These are phyloP conservation scores for Solanum appendiculatum DNA, from an alignment of 257 asterid genomes.

Conservation along the genomic window DNA sequence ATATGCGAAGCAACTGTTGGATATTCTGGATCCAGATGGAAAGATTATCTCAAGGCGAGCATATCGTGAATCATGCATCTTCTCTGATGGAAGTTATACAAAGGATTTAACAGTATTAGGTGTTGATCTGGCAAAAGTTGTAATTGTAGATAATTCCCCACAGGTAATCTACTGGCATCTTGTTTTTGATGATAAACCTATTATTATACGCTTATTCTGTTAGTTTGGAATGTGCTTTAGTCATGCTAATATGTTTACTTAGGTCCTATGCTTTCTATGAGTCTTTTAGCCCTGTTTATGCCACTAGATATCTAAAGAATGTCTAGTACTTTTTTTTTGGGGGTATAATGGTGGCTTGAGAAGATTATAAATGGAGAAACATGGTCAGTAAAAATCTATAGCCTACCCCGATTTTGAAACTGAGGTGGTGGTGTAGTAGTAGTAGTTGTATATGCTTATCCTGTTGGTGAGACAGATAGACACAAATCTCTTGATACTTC, in stretches of 20 bases:
- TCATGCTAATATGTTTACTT: not conserved
- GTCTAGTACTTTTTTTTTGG: not conserved
- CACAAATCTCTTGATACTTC: not conserved
- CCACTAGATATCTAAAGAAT: not conserved
- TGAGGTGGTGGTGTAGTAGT: not conserved
- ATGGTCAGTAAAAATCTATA: not conserved
- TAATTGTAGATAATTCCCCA: constrained; percentile 84
- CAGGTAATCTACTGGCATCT: constrained; percentile 46
- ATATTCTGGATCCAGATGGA: constrained; percentile 87
- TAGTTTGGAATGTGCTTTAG: not conserved
- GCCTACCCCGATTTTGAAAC: not conserved
- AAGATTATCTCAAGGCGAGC: constrained; percentile 72
- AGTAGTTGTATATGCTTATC: not conserved
- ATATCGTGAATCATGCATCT: constrained; percentile 89
- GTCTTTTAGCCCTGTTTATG: not conserved
- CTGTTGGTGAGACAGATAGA: not conserved
- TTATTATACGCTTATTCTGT: not conserved
- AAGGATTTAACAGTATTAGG: constrained; percentile 95
- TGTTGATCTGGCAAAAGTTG: constrained; percentile 86
- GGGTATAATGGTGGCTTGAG: not conserved
- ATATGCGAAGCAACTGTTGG: constrained; percentile 74
- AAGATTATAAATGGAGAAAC: not conserved
- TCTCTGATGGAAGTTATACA: constrained; percentile 59
- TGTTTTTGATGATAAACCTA: not conserved
- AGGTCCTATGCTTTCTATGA: not conserved